Conservation (phyloP, 2,329 filamentous ascomycete genomes). For the Berkeleyomyces rouxiae region DNA sequence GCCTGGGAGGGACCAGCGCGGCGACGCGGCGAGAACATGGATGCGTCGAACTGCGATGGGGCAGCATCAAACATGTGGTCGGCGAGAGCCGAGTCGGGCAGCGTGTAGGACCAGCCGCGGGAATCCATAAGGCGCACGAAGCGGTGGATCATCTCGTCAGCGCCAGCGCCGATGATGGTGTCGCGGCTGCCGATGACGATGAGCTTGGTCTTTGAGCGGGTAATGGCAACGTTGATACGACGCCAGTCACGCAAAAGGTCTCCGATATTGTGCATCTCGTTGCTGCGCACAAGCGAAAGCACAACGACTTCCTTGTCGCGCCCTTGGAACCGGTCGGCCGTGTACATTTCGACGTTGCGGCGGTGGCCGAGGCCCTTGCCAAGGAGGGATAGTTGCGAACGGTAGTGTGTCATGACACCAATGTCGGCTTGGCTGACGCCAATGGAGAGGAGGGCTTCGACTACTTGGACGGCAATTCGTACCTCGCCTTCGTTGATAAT, state of each 20-base stretch:
- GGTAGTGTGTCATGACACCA: conserved; percentile 93
- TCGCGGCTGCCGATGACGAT: conserved; percentile 68
- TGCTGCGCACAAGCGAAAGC: conserved; percentile 73
- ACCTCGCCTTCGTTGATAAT: conserved; percentile 82
- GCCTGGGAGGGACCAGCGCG: conserved; percentile 14
- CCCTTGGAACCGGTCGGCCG: conserved; percentile 91
- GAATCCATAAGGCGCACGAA: conserved; percentile 66
- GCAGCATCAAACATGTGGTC: conserved; percentile 51
- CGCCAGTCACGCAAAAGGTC: conserved; percentile 85
- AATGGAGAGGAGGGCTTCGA: conserved; percentile 56
- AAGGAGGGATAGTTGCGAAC: conserved; percentile 73
- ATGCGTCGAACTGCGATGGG: conserved; percentile 25
- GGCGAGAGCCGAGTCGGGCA: conserved; percentile 47
- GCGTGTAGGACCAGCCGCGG: conserved; percentile 62
- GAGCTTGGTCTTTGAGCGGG: conserved; percentile 79
- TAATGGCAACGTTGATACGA: conserved; percentile 89
- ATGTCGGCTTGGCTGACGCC: conserved; percentile 64
- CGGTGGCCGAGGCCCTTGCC: conserved; percentile 50
- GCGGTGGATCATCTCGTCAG: conserved; percentile 56
- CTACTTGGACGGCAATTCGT: conserved; percentile 59
- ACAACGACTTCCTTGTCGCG: conserved; percentile 89
- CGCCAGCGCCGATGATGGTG: conserved; percentile 59
- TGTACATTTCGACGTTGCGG: conserved; percentile 74
- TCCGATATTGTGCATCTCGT: conserved; percentile 67
- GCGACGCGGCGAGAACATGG: conserved; percentile 2